These are phyloP conservation scores for Penicillium soppii DNA, from an alignment of 495 filamentous ascomycete genomes.

Conservation along the genomic window DNA sequence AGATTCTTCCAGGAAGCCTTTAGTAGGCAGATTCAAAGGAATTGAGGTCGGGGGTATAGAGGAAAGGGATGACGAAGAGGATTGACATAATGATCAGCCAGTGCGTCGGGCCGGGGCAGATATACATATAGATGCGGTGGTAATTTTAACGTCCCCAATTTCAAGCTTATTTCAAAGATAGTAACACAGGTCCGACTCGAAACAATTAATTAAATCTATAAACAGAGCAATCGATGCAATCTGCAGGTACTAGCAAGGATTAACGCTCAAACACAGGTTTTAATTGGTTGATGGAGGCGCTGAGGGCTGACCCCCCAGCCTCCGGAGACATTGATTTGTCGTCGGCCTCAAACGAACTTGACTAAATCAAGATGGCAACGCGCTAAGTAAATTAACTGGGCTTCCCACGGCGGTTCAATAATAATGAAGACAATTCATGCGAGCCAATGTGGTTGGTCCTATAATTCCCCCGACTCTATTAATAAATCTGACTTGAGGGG, in stretches of 20 bases:
- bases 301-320: slow-evolving; percentile 17
- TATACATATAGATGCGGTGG: slow-evolving; percentile 23
- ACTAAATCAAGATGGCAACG: slow-evolving; percentile 20
- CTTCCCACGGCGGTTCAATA: slow-evolving; percentile 14
- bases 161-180: slow-evolving; percentile 21
- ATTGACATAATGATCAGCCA: slow-evolving; percentile 12
- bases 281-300: slow-evolving; percentile 24
- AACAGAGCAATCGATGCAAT: slow-evolving; percentile 25
- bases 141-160: slow-evolving; percentile 11
- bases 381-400: slow-evolving; percentile 31
- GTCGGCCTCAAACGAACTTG: slow-evolving; percentile 15
- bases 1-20: slow-evolving; percentile 11
- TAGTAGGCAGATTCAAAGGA: no score
- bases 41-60: slow-evolving; percentile 8
- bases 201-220: slow-evolving; percentile 22
- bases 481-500: slow-evolving; percentile 16
- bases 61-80: slow-evolving; percentile 15
- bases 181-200: slow-evolving; percentile 26
- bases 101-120: slow-evolving; percentile 7
- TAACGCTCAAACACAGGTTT: background rate
- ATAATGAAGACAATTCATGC: slow-evolving; percentile 1
- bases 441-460: slow-evolving; percentile 2
- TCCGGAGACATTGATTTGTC: slow-evolving; percentile 17
- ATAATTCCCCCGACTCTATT: slow-evolving; percentile 26
- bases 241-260: slow-evolving; percentile 31